Evolutionary conservation across 2,329 filamentous ascomycete genomes (phyloP).

Genomic region (Colletotrichum simmondsii): DNA sequence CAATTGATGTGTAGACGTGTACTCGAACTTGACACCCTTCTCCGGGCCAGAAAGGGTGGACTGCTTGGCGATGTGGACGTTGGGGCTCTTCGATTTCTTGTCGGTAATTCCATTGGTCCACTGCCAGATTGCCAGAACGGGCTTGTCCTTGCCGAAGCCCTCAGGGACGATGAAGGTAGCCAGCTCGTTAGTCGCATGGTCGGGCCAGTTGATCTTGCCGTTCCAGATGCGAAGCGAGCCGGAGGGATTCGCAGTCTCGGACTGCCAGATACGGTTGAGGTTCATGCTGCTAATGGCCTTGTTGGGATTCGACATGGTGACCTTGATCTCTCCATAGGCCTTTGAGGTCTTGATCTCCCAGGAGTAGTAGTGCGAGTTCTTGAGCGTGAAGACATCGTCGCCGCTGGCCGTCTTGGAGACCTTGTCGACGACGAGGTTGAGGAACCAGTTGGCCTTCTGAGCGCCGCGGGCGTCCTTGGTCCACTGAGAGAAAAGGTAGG

Average conservation of each 20-base stretch:
- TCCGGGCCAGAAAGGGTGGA: background rate
- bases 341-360: constrained; percentile 3
- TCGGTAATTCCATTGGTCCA: too few relatives aligned
- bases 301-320: background rate
- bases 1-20: too few relatives aligned
- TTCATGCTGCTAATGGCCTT: background rate
- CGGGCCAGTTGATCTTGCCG: constrained; percentile 7
- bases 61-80: background rate
- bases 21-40: background rate
- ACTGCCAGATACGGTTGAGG: background rate
- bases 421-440: background rate
- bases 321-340: background rate
- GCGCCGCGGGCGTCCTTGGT: background rate
- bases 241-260: background rate
- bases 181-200: constrained; percentile 1
- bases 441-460: constrained; percentile 7
- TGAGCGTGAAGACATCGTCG: constrained; percentile 8
- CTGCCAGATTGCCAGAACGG: background rate
- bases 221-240: background rate
- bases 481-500: constrained; percentile 17
- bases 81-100: background rate
- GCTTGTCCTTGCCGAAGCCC: constrained; percentile 1
- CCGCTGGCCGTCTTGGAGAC: background rate
- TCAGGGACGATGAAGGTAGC: background rate
- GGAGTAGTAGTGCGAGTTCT: background rate